Evolutionary conservation across 129 eudicot species (phyloP), one percentile per base, ranked within the genome.

Genomic region (Flaveria ramosissima): DNA sequence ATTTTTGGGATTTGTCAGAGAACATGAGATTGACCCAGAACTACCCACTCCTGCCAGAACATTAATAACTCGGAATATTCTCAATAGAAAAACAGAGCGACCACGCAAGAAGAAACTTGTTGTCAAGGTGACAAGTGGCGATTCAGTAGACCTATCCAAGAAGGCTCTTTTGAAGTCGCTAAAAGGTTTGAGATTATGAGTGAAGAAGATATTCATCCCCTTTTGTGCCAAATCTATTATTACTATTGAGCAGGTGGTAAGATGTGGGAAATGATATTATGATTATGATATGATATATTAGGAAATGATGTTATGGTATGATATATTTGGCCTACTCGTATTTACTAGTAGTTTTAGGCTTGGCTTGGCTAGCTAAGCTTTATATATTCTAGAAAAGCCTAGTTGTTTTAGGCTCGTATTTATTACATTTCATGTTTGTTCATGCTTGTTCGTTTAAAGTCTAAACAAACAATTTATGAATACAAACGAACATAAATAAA

Each of bases 21-120:
- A 89, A 27, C 98, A 94, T 86, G 86, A 87, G 39, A 91, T 94
- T 50, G 85, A 84, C 51, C 72, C 42, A 4, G 83, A 79, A 19
- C 65, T 89, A 9, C 24, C 26, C 9, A 89, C 98, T 15, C 97
- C 98, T 48, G 62, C 48, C 16, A 79, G 97, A 80, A 77, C 88
- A 67, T 80, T 91, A 50, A 81, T 36, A 73, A 83, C 87, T 30
- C 86, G 84, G 47, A 75, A 66, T 79, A 74, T 66, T 53, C 82
- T 70, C 39, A 63, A 20, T 64, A 78, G 78, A 42, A 81, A 68
- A 80, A 81, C 50, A 45, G 73, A 45, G 41, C 71, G 82, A 64
- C 46, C 21, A 72, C 47, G 47, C 47, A 43, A 43, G 47, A 43
- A 43, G 47, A 43, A 43, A 47, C 52, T 43, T 68, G 70, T 59